Conservation (phyloP, 208 protist genomes). For the Leishmania lainsoni region DNA sequence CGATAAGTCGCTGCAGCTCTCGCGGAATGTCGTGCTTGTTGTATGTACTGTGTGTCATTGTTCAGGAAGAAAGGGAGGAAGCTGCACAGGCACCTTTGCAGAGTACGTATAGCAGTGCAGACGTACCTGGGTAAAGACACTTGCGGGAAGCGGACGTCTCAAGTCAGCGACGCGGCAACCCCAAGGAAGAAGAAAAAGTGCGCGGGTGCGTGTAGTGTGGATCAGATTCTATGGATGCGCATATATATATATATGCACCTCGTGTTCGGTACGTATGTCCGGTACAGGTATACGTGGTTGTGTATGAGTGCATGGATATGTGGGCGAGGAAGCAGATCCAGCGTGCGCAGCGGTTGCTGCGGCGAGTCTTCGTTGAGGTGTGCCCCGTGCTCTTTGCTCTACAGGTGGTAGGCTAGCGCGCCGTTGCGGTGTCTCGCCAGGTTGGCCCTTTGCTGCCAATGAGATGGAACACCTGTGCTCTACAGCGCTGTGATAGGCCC, state of each 20-base stretch:
- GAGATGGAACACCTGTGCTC: background rate
- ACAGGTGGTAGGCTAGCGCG: background rate
- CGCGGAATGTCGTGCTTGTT: constrained; percentile 33
- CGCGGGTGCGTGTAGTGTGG: background rate
- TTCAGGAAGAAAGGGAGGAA: background rate
- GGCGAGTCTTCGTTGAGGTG: background rate
- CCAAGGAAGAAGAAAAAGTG: background rate
- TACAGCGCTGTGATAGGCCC: background rate
- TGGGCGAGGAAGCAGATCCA: background rate
- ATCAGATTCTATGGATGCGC: background rate
- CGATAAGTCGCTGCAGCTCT: constrained; percentile 51
- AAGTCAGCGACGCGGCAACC: background rate
- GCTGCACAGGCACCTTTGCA: background rate
- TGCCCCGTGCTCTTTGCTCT: background rate
- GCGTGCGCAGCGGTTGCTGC: background rate
- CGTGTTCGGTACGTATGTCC: background rate
- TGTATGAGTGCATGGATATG: background rate
- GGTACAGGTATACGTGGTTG: background rate
- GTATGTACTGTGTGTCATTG: constrained; percentile 19
- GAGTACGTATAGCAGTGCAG: background rate
- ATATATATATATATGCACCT: no score
- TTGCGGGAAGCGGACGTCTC: no score
- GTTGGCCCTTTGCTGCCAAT: background rate
- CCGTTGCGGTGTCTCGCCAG: background rate
- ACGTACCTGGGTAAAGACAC: background rate